Conservation (phyloP, 1,284 basidiomycete species). For the Coriolopsis trogii region DNA sequence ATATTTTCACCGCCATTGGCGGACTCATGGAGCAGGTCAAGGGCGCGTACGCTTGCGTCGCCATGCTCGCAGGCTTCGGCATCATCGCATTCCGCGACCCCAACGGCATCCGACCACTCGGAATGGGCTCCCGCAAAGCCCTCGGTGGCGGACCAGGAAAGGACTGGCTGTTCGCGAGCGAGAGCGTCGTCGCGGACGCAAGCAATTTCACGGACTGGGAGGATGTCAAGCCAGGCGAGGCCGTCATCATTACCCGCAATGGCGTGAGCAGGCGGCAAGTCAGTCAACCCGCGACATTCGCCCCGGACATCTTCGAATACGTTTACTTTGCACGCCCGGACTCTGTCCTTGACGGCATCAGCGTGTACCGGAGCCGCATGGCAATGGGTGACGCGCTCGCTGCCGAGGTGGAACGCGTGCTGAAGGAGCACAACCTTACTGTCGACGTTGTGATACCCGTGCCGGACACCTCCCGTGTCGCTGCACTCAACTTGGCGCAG, state of each 20-base stretch:
- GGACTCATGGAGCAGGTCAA: constrained; percentile 88
- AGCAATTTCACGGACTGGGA: constrained; percentile 91
- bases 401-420: constrained; percentile 79
- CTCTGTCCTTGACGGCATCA: constrained; percentile 96
- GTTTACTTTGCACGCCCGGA: constrained; percentile 99
- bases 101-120: constrained; percentile 96
- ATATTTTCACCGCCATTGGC: constrained; percentile 95
- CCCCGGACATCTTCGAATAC: constrained; percentile 99
- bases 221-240: constrained; percentile 96
- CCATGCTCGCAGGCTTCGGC: constrained; percentile 98
- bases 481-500: constrained; percentile 95
- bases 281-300: constrained; percentile 71
- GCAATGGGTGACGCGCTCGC: constrained; percentile 98
- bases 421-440: constrained; percentile 68
- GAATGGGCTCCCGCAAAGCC: constrained; percentile 73
- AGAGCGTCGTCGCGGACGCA: constrained; percentile 96
- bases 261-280: constrained; percentile 78
- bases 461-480: constrained; percentile 96
- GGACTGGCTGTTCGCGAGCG: constrained; percentile 94
- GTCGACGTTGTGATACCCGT: constrained; percentile 98
- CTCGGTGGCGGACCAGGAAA: constrained; percentile 47
- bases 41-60: constrained; percentile 96
- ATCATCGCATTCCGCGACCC: constrained; percentile 99
- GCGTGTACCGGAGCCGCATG: constrained; percentile 97
- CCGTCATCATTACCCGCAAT: constrained; percentile 90